Percentiles rank a stretch among this genome's conserved stretches.
Evolutionary conservation across 2,329 filamentous ascomycete genomes (phyloP).

Genomic region (Colletotrichum horii): DNA sequence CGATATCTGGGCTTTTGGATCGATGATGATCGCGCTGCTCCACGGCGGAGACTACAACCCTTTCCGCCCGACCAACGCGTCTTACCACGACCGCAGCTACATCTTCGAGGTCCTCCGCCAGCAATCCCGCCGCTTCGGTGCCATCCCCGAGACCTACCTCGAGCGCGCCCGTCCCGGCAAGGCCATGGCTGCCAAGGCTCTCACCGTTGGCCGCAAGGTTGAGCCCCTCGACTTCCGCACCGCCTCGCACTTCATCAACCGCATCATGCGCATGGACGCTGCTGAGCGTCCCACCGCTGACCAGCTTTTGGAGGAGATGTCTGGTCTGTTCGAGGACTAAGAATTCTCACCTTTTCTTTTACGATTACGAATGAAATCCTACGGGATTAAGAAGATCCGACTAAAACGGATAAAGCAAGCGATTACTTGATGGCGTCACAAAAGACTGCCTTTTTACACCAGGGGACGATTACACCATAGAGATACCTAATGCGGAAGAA

Average conservation of each 20-base stretch:
- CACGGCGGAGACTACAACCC: slow-evolving; percentile 21
- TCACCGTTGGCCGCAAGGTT: slow-evolving; percentile 12
- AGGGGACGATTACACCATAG: not conserved
- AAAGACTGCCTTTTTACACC: not conserved
- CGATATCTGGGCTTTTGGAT: slow-evolving; percentile 86
- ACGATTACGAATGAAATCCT: not conserved
- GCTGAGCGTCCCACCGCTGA: slow-evolving; percentile 16
- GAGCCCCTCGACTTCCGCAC: slow-evolving; percentile 18
- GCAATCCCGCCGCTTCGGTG: slow-evolving; percentile 14
- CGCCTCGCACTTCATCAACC: slow-evolving; percentile 17
- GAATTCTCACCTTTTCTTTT: not conserved
- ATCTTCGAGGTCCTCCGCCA: slow-evolving; percentile 20
- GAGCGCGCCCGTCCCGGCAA: slow-evolving; percentile 16
- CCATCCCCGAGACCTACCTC: slow-evolving; percentile 16
- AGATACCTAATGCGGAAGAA: slow-evolving; percentile 13
- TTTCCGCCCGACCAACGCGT: slow-evolving; percentile 13
- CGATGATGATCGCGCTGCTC: slow-evolving; percentile 50
- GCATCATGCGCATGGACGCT: slow-evolving; percentile 21
- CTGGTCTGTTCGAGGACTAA: slow-evolving; percentile 14
- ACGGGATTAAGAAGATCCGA: not conserved
- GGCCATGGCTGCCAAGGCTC: slow-evolving; percentile 16
- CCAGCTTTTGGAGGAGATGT: slow-evolving; percentile 19
- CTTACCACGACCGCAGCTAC: slow-evolving; percentile 19
- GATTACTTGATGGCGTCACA: not conserved
- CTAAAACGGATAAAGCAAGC: not conserved